Base-by-base conservation (phyloP, 805 yeast genomes). In the Candida yuanshanica region DNA sequence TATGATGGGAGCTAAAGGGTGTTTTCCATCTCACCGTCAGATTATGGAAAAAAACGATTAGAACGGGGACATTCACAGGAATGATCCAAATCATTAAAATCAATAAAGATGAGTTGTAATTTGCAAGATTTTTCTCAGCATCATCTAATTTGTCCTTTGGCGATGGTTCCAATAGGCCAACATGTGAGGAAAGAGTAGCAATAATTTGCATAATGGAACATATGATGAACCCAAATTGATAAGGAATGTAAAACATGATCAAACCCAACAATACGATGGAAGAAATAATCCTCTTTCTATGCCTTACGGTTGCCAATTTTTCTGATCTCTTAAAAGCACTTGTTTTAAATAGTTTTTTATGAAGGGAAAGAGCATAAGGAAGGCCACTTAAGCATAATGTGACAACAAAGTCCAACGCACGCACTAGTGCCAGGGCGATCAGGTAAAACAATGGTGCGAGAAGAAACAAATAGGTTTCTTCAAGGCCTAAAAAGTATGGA, bases 1-100 rank as follows among this genome's bases (percentile, higher is more conserved):
- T 89, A 58, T 90, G 95, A 58, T 88, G 95, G 0, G 95, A 83
- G 6, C 85, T 76, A 55, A 88, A 88, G 14, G 95, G 89, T 0
- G 93, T 84, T 41, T 71, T 74, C 95, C 95, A 86, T 49, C 72
- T 76, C 16, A 87, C 71, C 1, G 83, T 72, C 44, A 88, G 67
- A 53, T 89, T 85, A 53, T 86, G 95, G 25, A 85, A 64, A 69
- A 89, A 88, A 2, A 89, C 96, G 43, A 88, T 67, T 22, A 89
- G 57, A 2, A 84, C 78, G 0, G 96, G 96, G 1, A 81, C 66
- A 52, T 83, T 83, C 17, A 88, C 77, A 0, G 95, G 95, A 5
- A 86, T 61, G 9, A 86, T 70, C 83, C 95, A 83, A 9, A 85
- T 46, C 82, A 88, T 75, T 41, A 88, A 51, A 55, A 86, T 61